These are phyloP conservation scores for Brassica carinata DNA, from an alignment of 345 rosid genomes.

Conservation along the genomic window DNA sequence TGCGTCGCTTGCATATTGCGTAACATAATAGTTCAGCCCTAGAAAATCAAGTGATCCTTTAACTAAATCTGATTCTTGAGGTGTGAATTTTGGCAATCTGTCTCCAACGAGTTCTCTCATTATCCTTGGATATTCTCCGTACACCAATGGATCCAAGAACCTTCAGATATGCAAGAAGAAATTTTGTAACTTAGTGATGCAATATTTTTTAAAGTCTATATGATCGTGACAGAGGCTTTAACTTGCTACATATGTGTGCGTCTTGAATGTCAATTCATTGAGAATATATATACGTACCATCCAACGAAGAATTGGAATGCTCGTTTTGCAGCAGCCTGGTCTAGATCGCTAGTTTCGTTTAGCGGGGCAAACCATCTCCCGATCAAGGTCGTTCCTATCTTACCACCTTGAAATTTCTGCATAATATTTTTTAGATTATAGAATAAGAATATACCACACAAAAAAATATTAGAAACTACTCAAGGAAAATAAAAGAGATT, in stretches of 20 bases:
- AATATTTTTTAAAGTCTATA: no score
- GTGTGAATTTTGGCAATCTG: slow-evolving; percentile 23
- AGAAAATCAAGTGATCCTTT: slow-evolving; percentile 41
- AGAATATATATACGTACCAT: slow-evolving; percentile 16
- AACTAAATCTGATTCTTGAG: slow-evolving; percentile 14
- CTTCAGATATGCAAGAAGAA: background rate
- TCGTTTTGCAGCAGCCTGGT: slow-evolving; percentile 30
- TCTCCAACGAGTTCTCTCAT: slow-evolving; percentile 12
- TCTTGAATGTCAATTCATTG: background rate
- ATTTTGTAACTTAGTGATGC: background rate
- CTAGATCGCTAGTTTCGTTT: background rate
- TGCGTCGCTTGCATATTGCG: slow-evolving; percentile 31
- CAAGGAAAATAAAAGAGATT: no score
- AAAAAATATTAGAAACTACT: no score
- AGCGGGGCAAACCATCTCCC: slow-evolving; percentile 28
- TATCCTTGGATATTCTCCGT: slow-evolving; percentile 26
- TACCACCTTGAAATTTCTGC: slow-evolving; percentile 24
- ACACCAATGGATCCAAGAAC: slow-evolving; percentile 34
- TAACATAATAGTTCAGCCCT: slow-evolving; percentile 36
- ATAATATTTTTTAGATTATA: background rate
- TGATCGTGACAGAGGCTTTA: background rate
- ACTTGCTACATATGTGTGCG: background rate
- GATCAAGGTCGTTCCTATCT: slow-evolving; percentile 24
- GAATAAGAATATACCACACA: no score
- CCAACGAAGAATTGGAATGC: slow-evolving; percentile 32